Percentiles rank a stretch among this genome's conserved stretches.
phyloP scores from a whole-genome alignment of 2,329 filamentous ascomycete species.

The Fusarium staphyleae region DNA sequence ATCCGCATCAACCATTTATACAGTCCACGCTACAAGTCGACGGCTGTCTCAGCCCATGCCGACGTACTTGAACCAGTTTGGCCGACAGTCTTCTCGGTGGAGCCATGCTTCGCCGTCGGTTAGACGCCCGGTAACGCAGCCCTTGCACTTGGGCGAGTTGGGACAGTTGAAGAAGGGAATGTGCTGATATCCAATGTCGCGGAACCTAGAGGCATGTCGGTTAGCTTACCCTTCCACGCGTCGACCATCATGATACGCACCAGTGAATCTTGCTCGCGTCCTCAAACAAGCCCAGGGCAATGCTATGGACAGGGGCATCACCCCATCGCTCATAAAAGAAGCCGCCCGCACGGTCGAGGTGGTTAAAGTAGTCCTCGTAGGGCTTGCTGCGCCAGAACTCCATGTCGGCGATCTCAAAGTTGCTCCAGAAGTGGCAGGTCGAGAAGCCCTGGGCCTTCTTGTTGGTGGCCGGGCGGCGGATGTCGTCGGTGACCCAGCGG shows the following conservation, averaged over 20 bases:
- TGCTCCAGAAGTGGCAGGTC: constrained; percentile 99
- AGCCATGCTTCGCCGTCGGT: constrained; percentile 89
- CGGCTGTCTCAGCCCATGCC: constrained; percentile 69
- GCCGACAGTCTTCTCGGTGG: constrained; percentile 89
- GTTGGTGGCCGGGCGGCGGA: constrained; percentile 80
- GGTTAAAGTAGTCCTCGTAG: constrained; percentile 96
- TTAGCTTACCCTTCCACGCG: neutral
- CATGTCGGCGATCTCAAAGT: constrained; percentile 96
- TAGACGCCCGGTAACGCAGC: constrained; percentile 84
- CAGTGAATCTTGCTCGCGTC: constrained; percentile 92
- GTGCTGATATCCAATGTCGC: constrained; percentile 97
- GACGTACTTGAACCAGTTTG: constrained; percentile 96
- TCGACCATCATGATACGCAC: constrained; percentile 58
- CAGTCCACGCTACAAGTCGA: neutral
- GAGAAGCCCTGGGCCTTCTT: constrained; percentile 88
- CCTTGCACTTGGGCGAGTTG: constrained; percentile 91
- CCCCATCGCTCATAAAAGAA: constrained; percentile 99
- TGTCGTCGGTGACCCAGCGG: constrained; percentile 83
- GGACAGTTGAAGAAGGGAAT: constrained; percentile 99
- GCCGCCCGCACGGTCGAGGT: constrained; percentile 93
- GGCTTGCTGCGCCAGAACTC: constrained; percentile 88
- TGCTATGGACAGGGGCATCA: constrained; percentile 95
- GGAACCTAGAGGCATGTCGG: constrained; percentile 73
- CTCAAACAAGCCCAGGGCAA: constrained; percentile 90
- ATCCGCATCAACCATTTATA: constrained; percentile 14